Evolutionary conservation across 495 filamentous ascomycete genomes (phyloP), one percentile per base, ranked within the genome.

Genomic region (Daldinia grandis): DNA sequence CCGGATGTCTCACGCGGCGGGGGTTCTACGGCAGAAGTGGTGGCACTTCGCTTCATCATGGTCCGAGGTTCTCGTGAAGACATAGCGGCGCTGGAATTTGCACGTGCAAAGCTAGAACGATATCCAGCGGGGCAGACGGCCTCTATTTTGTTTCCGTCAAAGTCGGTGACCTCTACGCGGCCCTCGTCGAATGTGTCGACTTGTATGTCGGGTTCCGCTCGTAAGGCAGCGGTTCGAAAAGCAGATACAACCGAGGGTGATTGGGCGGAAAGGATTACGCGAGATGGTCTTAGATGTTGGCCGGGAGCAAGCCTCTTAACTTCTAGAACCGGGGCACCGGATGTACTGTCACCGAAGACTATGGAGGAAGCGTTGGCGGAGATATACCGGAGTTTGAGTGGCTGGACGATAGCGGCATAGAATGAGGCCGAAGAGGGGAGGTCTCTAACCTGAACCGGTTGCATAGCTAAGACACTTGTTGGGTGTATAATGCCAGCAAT

Each of bases 371-470:
- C 35, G 47, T 55, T 74, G 66, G 68, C 74, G 15, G 78, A 79
- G 19, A 94, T 84, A 76, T 87, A 96, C 55, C 85, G 85, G 62
- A 95, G 89, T 21, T 91, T 91, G 19, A 96, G 82, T 0, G 93
- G 91, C 66, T 91, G 89, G 50, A 90, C 81, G 71, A 93, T 86
- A 65, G 90, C 85, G 4, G 94, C 86, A 78, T 92, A 97, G 82
- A 94, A 95, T 1, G 91, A 94, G 47, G 88, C 89, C 7, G 92
- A 90, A 19, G 88, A 89, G 7, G 92, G 88, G 40, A 95, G 89
- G 76, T 94, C 88, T 50, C 87, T 89, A 73, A 95, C 93, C 72
- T 85, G 80, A 69, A 77, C 51, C 68, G 64, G 70, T 65, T 67
- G 70, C 75, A 77, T 77, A 66, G 54, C 69, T 67, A 38, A 59